These are phyloP conservation scores for Eutrema yunnanense DNA, from an alignment of 345 rosid genomes.

Conservation along the genomic window DNA sequence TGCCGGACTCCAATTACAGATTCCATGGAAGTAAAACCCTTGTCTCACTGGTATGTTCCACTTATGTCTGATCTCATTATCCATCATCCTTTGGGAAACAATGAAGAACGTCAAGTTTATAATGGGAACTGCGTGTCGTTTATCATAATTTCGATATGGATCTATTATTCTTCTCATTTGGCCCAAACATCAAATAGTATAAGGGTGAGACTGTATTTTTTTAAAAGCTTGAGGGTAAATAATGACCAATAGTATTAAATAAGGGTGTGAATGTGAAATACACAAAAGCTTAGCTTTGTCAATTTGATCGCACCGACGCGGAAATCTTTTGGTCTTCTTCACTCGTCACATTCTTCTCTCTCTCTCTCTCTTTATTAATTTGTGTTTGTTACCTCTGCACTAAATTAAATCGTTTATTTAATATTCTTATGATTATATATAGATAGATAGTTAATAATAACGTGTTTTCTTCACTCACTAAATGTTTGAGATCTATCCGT, in stretches of 20 bases:
- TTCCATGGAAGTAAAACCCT: background rate
- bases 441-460: background rate
- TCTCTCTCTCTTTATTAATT: background rate
- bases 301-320: slow-evolving; percentile 23
- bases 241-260: background rate
- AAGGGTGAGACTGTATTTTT: background rate
- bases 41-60: background rate
- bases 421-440: background rate
- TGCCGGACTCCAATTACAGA: background rate
- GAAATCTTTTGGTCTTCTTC: background rate
- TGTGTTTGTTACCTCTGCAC: slow-evolving; percentile 16
- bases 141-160: too few relatives aligned
- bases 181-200: background rate
- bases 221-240: background rate
- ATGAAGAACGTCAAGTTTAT: background rate
- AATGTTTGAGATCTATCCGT: slow-evolving; percentile 31
- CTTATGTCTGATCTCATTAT: background rate
- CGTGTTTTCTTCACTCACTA: slow-evolving; percentile 19
- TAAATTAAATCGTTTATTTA: background rate
- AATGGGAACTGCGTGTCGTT: background rate
- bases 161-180: too few relatives aligned
- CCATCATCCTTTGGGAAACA: background rate
- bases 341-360: background rate
- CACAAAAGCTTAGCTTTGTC: background rate
- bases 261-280: background rate